Base-by-base conservation (phyloP, 345 rosid species). In the Heritiera fomes region DNA sequence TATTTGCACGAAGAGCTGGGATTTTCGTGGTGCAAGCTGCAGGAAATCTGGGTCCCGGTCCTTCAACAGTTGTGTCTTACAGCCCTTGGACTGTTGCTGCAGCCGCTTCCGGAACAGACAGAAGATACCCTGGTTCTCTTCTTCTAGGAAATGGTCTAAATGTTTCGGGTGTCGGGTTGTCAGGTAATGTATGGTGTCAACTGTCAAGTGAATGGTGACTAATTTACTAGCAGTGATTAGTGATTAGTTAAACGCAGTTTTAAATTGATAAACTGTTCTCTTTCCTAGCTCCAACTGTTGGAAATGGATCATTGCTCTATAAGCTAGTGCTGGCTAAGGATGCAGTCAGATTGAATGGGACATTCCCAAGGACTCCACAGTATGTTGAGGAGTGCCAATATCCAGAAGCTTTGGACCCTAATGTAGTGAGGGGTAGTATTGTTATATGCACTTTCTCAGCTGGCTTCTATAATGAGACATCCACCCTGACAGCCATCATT, bases 1-100 rank as follows among this genome's bases (percentile, higher is more conserved):
- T 92, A 79, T 87, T 70, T 41, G 93, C 97, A 43, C 81, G 87
- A 80, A 81, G 89, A 73, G 97, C 98, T 0, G 98, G 97, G 2
- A 87, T 93, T 15, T 86, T 91, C n/a, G 98, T 91, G 71, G 97
- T 85, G 34, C 97, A 95, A 83, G 99, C 98, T 15, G 96, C 85
- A 8, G 98, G 98, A 8, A 92, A 95, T 80, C 80, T 76, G 1
- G 99, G 98, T 5, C 99, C 97, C 0, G 82, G 30, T 6, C 88
- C 88, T 41, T 86, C 92, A 32, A 84, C 92, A 0, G 92, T 91
- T 1, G 52, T 92, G 61, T 89, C 94, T 50, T 95, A 85, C 84
- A 90, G 97, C 88, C 98, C 98, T 0, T 95, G 98, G 98, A 87
- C 84, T 7, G 84, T 95, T 0, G 90, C 90, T 0, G 92, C 80